phyloP scores from a whole-genome alignment of 495 filamentous ascomycete species.

The Penicillium bialowiezense region DNA sequence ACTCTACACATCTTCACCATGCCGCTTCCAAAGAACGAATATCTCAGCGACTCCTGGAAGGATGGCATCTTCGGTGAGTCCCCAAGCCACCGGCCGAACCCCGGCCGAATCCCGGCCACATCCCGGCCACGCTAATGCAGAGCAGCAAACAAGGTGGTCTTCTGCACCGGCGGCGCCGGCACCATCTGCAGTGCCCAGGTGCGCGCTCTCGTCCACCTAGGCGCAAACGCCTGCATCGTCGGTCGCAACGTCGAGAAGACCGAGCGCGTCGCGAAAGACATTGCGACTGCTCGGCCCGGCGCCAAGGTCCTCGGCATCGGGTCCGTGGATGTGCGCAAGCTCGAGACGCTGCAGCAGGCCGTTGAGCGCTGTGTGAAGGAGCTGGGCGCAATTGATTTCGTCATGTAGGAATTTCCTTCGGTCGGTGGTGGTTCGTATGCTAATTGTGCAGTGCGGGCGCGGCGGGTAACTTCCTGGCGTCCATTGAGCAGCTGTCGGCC shows the following conservation, averaged over 20 bases:
- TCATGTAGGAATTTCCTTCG: constrained; percentile 77
- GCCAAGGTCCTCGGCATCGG: constrained; percentile 85
- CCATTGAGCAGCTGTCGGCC: constrained; percentile 72
- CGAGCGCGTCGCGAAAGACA: constrained; percentile 71
- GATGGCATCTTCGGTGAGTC: constrained; percentile 75
- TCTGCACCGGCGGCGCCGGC: constrained; percentile 93
- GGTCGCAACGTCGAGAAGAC: constrained; percentile 91
- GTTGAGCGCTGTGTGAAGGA: constrained; percentile 76
- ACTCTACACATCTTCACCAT: constrained; percentile 13
- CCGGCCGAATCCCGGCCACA: too few relatives aligned
- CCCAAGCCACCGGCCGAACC: background rate
- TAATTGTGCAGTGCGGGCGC: constrained; percentile 69
- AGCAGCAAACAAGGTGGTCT: constrained; percentile 81
- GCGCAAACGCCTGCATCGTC: constrained; percentile 90
- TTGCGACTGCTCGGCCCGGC: constrained; percentile 71
- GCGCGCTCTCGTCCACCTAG: constrained; percentile 82
- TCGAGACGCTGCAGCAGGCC: constrained; percentile 65
- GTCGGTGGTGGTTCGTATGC: too few relatives aligned
- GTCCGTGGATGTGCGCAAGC: constrained; percentile 75
- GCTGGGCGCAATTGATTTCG: constrained; percentile 83
- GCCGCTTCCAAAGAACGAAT: constrained; percentile 68
- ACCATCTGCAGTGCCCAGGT: constrained; percentile 94
- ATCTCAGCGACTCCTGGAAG: constrained; percentile 77
- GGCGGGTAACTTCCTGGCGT: constrained; percentile 93
- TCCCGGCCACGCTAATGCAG: constrained; percentile 6